Evolutionary conservation across 345 rosid genomes (phyloP), one percentile per base, ranked within the genome.

Genomic region (Eucalyptus regnans): DNA sequence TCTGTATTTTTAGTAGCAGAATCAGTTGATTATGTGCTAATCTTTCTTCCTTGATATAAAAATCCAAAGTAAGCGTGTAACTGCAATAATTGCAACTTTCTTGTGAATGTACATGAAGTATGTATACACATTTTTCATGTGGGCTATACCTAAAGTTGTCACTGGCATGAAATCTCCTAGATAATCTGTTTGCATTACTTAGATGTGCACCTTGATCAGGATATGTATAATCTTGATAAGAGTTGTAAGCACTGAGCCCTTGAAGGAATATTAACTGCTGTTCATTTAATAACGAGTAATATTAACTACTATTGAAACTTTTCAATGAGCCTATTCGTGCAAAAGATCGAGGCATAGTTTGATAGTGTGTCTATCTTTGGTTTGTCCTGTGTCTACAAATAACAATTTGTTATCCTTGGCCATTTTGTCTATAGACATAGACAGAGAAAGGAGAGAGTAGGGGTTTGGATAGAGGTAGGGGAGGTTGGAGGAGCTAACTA

Each of bases 1-100:
- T 76, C 83, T 76, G 48, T 76, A 76, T 76, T 76, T 37, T 37
- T 92, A 79, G 83, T 91, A 37, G 86, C 87, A 86, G 87, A 80
- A 88, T 86, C 37, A 64, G 81, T 89, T 89, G 87, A 56, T 88
- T 48, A 91, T 89, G 90, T 90, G 89, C 89, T 92, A 90, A 48
- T 48, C 20, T 48, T 85, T 86, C 27, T 54, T 86, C 27, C 22
- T 87, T 76, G 48, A 41, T 76, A 76, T 76, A 37, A 25, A 41
- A 41, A 76, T 76, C 83, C 83, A 76, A 76, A 43, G 46, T 20
- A 76, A 76, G 44, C 7, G 12, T 33, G 22, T 68, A 33, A 41
- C 48, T 76, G 29, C 48, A 37, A 76, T 44, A 25, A 37, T 41
- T 41, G 83, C 48, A 20, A 37, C 48, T 76, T 76, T 76, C 12